Base-by-base conservation (phyloP, 805 yeast genomes). In the Pichia californica region DNA sequence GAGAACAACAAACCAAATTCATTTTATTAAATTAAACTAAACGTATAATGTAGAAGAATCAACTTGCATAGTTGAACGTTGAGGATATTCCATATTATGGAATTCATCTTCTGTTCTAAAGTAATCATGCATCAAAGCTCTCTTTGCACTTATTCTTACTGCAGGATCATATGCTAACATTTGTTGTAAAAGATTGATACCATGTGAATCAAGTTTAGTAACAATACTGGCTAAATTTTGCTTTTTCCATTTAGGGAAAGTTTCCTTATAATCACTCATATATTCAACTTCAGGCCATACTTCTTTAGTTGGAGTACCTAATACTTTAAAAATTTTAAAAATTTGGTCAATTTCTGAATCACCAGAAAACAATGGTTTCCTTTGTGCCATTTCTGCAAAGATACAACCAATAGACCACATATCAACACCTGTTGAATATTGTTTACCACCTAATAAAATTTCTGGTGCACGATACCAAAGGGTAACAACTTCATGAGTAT, bases 361-460 rank as follows among this genome's bases (percentile, higher is more conserved):
- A 6, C 99, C 99, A 0, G 98, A 95, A 67, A 93, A 91, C 41
- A 93, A 64, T 8, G 99, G 97, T 62, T 87, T 87, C 44, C 99
- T 80, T 55, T 88, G 87, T 45, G 89, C 88, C 98, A 93, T 89
- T 62, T 93, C 99, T 7, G 97, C 99, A 63, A 93, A 85, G 38
- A 93, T 93, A 61, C 97, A 89, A 14, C 99, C 99, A 48, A 91
- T 85, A 10, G 96, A 87, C 99, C 99, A 93, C 84, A 93, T 88
- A 63, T 93, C 99, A 41, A 93, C 96, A 16, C 98, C 97, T 0
- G 98, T 93, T 29, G 96, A 87, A 64, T 93, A 93, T 58, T 93
- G 97, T 53, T 94, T 86, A 3, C 97, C 96, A 13, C 99, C 99
- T 51, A 93, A 75, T 48, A 93, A 69, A 44, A 93, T 87, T 66